Percentiles rank a stretch among this genome's conserved stretches.
Evolutionary conservation across 768 basidiomycete species (phyloP).

Genomic region (Suillus tomentosus): DNA sequence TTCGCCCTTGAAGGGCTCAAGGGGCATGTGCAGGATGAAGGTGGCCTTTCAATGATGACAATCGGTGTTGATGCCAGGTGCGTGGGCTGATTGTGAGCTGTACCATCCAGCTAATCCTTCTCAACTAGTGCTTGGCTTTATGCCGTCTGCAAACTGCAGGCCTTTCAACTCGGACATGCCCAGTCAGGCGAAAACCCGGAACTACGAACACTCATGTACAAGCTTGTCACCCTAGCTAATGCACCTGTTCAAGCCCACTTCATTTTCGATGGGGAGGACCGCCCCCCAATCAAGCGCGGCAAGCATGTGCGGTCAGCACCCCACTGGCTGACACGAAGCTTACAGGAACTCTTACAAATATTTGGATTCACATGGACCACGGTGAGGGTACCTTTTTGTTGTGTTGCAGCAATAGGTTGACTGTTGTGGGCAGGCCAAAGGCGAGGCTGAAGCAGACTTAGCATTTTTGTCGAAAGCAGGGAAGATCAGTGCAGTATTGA

Average conservation of each 20-base stretch:
- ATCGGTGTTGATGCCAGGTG: conserved; percentile 22
- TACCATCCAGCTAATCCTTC: not conserved
- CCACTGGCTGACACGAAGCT: conserved; percentile 26
- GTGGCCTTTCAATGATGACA: not conserved
- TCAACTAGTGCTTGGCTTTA: conserved; percentile 18
- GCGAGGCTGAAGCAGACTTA: conserved; percentile 13
- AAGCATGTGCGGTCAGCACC: conserved; percentile 32
- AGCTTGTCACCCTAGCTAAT: conserved; percentile 38
- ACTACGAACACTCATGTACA: conserved; percentile 46
- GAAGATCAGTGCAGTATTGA: conserved; percentile 1
- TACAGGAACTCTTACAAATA: conserved; percentile 37
- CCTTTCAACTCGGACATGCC: conserved; percentile 17
- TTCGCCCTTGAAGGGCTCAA: conserved; percentile 1
- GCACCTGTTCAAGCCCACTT: conserved; percentile 44
- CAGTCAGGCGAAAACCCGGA: conserved; percentile 45
- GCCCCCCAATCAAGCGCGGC: conserved; percentile 44
- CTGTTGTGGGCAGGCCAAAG: not conserved
- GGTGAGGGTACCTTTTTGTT: conserved; percentile 14
- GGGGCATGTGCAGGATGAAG: conserved; percentile 1
- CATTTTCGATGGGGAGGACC: conserved; percentile 50
- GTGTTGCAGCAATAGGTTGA: not conserved
- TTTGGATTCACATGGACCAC: conserved; percentile 43
- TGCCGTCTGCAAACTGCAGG: conserved; percentile 4
- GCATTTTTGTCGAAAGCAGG: conserved; percentile 9
- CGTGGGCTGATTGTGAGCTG: not conserved